Percentiles rank a stretch among this genome's conserved stretches.
phyloP scores from a whole-genome alignment of 306 rosid genomes.

The Citrullus colocynthis region DNA sequence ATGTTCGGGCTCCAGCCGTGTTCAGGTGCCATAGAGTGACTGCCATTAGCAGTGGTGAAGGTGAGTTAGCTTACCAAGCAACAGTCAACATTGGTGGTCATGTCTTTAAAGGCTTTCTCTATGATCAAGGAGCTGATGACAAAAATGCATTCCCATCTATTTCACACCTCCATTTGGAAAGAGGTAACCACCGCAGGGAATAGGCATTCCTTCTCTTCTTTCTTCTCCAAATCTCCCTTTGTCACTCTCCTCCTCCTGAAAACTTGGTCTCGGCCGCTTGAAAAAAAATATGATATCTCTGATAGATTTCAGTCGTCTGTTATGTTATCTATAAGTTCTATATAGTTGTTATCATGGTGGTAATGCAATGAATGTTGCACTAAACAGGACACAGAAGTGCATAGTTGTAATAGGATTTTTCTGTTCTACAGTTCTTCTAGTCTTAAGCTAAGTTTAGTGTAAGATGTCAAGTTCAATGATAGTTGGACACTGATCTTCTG shows the following conservation, averaged over 20 bases:
- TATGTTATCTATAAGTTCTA: not conserved
- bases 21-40: conserved; percentile 77
- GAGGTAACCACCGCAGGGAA: conserved; percentile 33
- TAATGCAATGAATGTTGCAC: conserved; percentile 1
- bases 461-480: not conserved
- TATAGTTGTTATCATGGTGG: not conserved
- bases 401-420: not conserved
- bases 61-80: conserved; percentile 57
- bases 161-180: conserved; percentile 47
- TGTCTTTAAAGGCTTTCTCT: conserved; percentile 67
- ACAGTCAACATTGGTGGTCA: conserved; percentile 72
- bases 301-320: not conserved
- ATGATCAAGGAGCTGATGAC: conserved; percentile 61
- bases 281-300: not conserved
- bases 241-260: not conserved
- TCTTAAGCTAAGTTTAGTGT: not conserved
- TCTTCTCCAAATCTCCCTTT: conserved; percentile 11
- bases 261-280: not conserved
- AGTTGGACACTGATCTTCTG: conserved; percentile 12
- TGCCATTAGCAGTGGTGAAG: conserved; percentile 51
- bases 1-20: conserved; percentile 55
- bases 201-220: conserved; percentile 18
- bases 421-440: not conserved
- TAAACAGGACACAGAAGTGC: not conserved
- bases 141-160: conserved; percentile 24